Conservation (phyloP, 176 grass and related monocot species). For the Stipa capillata region DNA sequence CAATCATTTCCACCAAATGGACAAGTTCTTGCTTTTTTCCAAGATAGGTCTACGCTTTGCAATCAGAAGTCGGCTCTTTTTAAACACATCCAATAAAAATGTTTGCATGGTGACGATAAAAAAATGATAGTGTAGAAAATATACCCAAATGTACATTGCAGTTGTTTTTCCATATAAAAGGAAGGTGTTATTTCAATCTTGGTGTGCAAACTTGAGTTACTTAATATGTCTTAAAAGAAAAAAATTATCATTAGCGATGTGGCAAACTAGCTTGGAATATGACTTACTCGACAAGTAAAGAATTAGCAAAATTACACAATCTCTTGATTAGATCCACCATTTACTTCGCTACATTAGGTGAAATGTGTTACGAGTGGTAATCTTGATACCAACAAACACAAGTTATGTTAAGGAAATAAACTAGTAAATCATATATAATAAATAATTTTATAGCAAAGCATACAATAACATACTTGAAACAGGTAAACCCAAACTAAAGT, state of each 20-base stretch:
- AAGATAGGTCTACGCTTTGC: not conserved
- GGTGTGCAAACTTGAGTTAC: not conserved
- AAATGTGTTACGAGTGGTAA: not conserved
- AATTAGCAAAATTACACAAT: not conserved
- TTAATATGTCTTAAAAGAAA: not conserved
- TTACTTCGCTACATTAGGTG: not conserved
- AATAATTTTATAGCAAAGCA: not conserved
- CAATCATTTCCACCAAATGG: not conserved
- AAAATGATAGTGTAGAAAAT: not conserved
- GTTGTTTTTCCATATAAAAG: not conserved
- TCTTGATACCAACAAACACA: not conserved
- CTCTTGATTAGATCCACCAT: not conserved
- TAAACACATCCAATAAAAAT: not conserved
- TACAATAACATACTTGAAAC: not conserved
- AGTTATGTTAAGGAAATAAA: not conserved
- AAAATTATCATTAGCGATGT: not conserved
- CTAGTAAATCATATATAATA: not conserved
- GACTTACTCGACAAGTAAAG: not conserved
- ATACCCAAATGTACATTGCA: not conserved
- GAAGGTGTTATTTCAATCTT: not conserved
- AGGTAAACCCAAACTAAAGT: not conserved
- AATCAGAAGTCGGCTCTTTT: not conserved
- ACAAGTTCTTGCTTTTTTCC: not conserved
- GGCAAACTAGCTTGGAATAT: not conserved
- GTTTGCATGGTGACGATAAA: not conserved